Evolutionary conservation across 441 rosid genomes (phyloP).

Genomic region (Erodium trifolium): DNA sequence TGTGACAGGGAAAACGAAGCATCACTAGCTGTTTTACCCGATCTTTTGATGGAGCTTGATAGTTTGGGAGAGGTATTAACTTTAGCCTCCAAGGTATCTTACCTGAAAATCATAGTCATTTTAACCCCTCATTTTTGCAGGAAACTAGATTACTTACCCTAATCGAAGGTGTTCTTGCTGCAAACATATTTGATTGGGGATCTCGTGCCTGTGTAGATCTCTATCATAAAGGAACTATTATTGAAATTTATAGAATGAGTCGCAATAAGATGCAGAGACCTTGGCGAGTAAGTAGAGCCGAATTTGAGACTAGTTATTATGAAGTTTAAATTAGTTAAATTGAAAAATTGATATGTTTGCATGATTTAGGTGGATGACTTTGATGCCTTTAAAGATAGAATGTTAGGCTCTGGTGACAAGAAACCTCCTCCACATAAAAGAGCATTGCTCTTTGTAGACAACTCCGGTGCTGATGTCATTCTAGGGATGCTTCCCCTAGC

Average conservation of each 20-base stretch:
- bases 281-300: constrained; percentile 61
- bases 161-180: constrained; percentile 95
- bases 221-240: constrained; percentile 93
- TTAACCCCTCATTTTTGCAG: constrained; percentile 32
- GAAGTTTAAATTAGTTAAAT: constrained; percentile 5
- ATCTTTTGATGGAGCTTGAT: constrained; percentile 79
- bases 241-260: constrained; percentile 98
- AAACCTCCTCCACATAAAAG: constrained; percentile 72
- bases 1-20: constrained; percentile 91
- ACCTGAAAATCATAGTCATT: no score
- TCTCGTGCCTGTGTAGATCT: constrained; percentile 98
- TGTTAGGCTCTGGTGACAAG: constrained; percentile 59
- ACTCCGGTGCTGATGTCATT: constrained; percentile 92
- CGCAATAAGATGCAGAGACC: constrained; percentile 98
- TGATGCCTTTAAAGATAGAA: constrained; percentile 77
- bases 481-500: constrained; percentile 99
- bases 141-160: constrained; percentile 79
- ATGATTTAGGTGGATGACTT: constrained; percentile 80
- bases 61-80: constrained; percentile 63
- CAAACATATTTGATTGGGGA: constrained; percentile 99
- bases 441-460: constrained; percentile 95
- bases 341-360: constrained; percentile 14
- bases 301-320: neutral
- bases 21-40: constrained; percentile 93
- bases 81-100: no score